Evolutionary conservation across 768 basidiomycete species (phyloP), one percentile per base, ranked within the genome.

Genomic region (Coprinellus micaceus): DNA sequence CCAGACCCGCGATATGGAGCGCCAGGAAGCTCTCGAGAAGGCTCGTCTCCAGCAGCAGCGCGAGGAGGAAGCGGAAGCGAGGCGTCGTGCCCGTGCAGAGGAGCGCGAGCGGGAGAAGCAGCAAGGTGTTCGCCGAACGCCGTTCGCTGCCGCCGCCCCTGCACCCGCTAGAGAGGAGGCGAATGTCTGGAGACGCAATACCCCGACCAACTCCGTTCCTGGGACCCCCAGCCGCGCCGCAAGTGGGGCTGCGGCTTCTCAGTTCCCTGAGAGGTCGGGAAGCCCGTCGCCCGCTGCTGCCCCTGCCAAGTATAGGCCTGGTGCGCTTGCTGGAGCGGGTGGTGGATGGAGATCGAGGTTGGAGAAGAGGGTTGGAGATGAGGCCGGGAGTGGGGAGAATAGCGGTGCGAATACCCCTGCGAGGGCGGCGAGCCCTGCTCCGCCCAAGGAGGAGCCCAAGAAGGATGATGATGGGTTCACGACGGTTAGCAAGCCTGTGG

Each of bases 401-500:
- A 68, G 65, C 10, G 66, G 60, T 13, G 59, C 60, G 19, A 56
- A 69, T 37, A 61, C 64, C 52, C 58, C 59, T 40, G 59, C 52
- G 30, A 59, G 70, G 5, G 54, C 63, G 24, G 60, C 59, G 28
- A 60, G 64, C 4, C 58, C 65, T 21, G 63, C 73, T 25, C 68
- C 74, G 30, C 15, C 71, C 80, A 11, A 70, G 60, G 76, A 80
- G 52, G 79, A 81, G 50, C 49, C 66, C 4, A 73, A 72, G 61
- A 80, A 75, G 63, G 85, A 88, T 40, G 76, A 82, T 3, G 89
- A 91, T 63, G 88, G 89, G 3, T 90, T 90, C 78, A 83, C 85
- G 69, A 77, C 82, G 24, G 84, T 86, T 36, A 43, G 29, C 17
- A 61, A 57, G 36, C 58, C 48, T 45, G 51, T 50, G 4, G 46